phyloP scores from a whole-genome alignment of 495 filamentous ascomycete species.

The Amniculicola lignicola region DNA sequence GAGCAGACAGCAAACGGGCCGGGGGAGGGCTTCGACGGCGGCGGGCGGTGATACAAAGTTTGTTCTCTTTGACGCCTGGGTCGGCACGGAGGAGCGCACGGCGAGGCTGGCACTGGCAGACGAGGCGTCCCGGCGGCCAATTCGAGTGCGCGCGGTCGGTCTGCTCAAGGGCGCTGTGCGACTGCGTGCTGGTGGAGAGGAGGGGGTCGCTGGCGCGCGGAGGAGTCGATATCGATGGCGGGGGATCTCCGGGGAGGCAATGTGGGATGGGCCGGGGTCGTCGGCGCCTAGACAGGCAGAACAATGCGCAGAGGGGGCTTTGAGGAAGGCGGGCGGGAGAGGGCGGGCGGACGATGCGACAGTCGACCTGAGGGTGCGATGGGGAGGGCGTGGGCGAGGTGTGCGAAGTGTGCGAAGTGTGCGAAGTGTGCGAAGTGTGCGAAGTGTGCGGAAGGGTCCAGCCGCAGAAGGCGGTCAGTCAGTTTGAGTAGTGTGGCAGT shows the following conservation, averaged over 20 bases:
- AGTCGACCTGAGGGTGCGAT: no score
- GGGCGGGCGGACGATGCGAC: no score
- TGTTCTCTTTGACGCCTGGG: constrained; percentile 22
- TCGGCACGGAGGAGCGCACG: constrained; percentile 10
- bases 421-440: not conserved
- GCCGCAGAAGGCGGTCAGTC: constrained; percentile 22
- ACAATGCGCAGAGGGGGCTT: not conserved
- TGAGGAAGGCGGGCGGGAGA: no score
- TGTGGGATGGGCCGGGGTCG: not conserved
- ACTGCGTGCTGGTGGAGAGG: constrained; percentile 18
- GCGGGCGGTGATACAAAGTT: constrained; percentile 23
- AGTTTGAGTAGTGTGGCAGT: not conserved
- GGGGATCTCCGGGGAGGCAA: constrained; percentile 17
- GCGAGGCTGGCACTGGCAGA: not conserved
- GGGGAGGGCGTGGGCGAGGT: no score
- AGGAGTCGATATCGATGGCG: constrained; percentile 7
- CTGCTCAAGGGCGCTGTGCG: constrained; percentile 21
- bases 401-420: no score
- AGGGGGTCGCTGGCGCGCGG: not conserved
- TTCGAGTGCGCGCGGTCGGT: not conserved
- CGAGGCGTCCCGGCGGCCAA: constrained; percentile 4
- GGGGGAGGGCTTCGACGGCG: constrained; percentile 7
- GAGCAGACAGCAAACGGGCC: constrained; percentile 29
- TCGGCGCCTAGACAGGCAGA: not conserved
- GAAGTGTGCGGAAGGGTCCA: not conserved